Base-by-base conservation (phyloP, 768 basidiomycete species). In the Lactifluus subvellereus region DNA sequence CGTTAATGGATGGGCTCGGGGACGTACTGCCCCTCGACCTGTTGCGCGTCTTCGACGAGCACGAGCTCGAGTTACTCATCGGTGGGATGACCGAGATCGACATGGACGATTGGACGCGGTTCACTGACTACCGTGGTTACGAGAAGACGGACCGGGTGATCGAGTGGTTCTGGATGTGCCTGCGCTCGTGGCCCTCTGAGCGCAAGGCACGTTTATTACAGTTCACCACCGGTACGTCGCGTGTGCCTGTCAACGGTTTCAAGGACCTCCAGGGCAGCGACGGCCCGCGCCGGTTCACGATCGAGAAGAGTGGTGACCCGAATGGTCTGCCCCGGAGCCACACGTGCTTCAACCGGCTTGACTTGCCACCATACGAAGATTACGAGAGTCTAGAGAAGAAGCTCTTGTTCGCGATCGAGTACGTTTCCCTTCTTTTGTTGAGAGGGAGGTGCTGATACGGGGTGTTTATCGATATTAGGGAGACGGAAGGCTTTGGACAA, bases 111-210 rank as follows among this genome's bases (percentile, higher is more conserved):
- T 94, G 93, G 93, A 89, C 87, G 68, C 92, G 93, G 70, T 92
- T 91, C 74, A 96, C 94, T 20, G 94, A 95, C 71, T 95, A 95
- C 72, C 86, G 91, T 57, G 87, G 89, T 5, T 92, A 91, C 71
- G 85, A 88, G 70, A 89, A 89, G 77, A 87, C 84, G 4, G 91
- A 92, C 71, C 86, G 90, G 71, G 88, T 91, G 63, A 91, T 95
- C 66, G 88, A 91, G 70, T 95, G 94, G 94, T 96, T 96, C 80
- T 95, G 94, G 94, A 86, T 94, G 73, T 90, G 88, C 69, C 83
- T 96, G 59, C 86, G 89, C 42, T 85, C 87, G 38, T 96, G 94
- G 94, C 89, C 94, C 9, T 80, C 89, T 0, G 94, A 96, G 72
- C 83, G 89, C 67, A 94, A 94, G 73, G 88, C 88, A 45, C 85